Conservation (phyloP, 768 basidiomycete species). For the Grammothele lineata region DNA sequence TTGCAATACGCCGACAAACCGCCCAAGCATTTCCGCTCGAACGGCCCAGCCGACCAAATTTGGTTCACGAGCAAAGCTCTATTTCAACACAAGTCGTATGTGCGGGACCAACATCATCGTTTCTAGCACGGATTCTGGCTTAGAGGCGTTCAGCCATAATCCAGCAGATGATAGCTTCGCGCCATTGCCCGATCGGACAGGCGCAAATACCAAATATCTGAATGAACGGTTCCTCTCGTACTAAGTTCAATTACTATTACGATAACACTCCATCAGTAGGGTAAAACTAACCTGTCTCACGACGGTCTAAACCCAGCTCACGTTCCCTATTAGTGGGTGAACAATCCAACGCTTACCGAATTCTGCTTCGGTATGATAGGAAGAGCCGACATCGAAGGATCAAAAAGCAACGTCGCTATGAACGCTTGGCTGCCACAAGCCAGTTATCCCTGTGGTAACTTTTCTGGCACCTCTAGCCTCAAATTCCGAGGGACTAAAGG, state of each 20-base stretch:
- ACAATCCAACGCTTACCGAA: slow-evolving; percentile 79
- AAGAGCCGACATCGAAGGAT: slow-evolving; percentile 81
- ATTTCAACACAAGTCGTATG: slow-evolving; percentile 60
- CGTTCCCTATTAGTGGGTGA: slow-evolving; percentile 78
- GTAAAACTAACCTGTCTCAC: slow-evolving; percentile 87
- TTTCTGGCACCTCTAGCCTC: slow-evolving; percentile 80
- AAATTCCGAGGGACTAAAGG: slow-evolving; percentile 74
- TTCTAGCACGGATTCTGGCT: slow-evolving; percentile 78
- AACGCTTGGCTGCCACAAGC: slow-evolving; percentile 81
- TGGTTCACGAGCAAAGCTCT: slow-evolving; percentile 71
- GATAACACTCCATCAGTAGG: slow-evolving; percentile 75
- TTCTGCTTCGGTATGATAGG: slow-evolving; percentile 80
- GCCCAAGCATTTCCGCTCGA: slow-evolving; percentile 49
- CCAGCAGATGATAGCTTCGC: slow-evolving; percentile 80
- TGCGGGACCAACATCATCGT: slow-evolving; percentile 68
- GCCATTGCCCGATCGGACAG: slow-evolving; percentile 76
- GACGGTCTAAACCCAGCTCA: slow-evolving; percentile 81
- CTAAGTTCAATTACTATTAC: slow-evolving; percentile 77
- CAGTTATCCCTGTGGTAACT: slow-evolving; percentile 78
- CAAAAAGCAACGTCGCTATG: slow-evolving; percentile 82
- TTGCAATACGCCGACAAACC: slow-evolving; percentile 55
- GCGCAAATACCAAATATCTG: slow-evolving; percentile 80
- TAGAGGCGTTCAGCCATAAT: slow-evolving; percentile 85
- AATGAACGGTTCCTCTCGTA: slow-evolving; percentile 82
- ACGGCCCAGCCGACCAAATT: slow-evolving; percentile 48